Evolutionary conservation across 495 filamentous ascomycete species (phyloP), one percentile per base, ranked within the genome.

Genomic region (Trichoderma asperelloides): DNA sequence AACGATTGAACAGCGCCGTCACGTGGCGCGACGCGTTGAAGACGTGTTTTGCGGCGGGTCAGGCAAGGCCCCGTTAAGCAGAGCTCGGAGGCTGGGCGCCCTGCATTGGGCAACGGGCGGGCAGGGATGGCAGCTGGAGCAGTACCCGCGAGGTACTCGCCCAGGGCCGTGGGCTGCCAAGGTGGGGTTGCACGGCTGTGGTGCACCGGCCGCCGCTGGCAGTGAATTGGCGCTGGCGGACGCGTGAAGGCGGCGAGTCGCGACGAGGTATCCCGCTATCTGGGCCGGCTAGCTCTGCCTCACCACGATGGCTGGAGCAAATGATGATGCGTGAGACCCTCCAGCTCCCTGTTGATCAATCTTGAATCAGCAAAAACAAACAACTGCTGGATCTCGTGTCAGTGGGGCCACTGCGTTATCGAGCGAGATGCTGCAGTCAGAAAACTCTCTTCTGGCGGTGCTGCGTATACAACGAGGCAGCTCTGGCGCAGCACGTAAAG

Each of bases 1-100:
- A 67, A 23, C n/a, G n/a, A 39, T 13, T 11, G 16, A 23, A 25
- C 60, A 63, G 66, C 57, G 57, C 57, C 13, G 57, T 63, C 66
- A 67, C 66, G 66, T 67, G 55, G 55, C 43, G 65, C 45, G 65
- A 67, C 65, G 65, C 65, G 65, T 67, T 40, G 25, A 45, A 27
- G 45, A 39, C 65, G 49, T 60, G 45, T 66, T 60, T 30, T 57
- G 8, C 55, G 28, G 55, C 55, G 55, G 25, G 8, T 27, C 25
- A 13, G 25, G 25, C 13, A 30, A 25, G n/a, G n/a, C 43, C 55
- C 55, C 9, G 13, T 60, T 28, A 60, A 30, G 55, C 55, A 30
- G 6, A 12, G 23, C 27, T 27, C 25, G 27, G 55, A 18, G 55
- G 55, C 55, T 60, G 55, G 55, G 25, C 25, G 25, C 11, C 25